Percentiles rank a stretch among this genome's conserved stretches.
Conservation (phyloP, 495 filamentous ascomycete genomes). For the Neurospora sp. region DNA sequence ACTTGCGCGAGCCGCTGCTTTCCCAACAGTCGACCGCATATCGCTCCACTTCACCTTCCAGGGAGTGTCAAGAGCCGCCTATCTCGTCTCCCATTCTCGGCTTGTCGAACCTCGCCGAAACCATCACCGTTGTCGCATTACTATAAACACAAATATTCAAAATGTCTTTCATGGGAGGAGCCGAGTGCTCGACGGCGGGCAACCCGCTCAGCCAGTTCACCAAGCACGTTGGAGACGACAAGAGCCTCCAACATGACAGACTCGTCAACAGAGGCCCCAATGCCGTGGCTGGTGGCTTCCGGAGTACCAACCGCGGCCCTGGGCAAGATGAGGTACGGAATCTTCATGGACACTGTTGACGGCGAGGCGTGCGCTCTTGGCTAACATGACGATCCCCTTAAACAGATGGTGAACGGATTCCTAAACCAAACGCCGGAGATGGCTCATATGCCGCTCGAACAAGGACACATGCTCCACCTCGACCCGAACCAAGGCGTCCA, state of each 20-base stretch:
- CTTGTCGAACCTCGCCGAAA: background rate
- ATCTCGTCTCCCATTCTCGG: background rate
- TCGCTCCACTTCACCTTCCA: background rate
- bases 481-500: slow-evolving; percentile 35
- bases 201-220: slow-evolving; percentile 96
- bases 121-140: background rate
- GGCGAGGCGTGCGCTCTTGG: background rate
- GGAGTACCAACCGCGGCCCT: slow-evolving; percentile 26
- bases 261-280: slow-evolving; percentile 60
- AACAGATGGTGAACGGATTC: slow-evolving; percentile 87
- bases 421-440: slow-evolving; percentile 55
- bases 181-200: slow-evolving; percentile 91
- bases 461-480: slow-evolving; percentile 26
- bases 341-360: background rate
- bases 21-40: background rate
- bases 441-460: slow-evolving; percentile 33
- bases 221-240: slow-evolving; percentile 91
- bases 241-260: slow-evolving; percentile 82
- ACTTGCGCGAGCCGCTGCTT: background rate
- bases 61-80: background rate
- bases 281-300: slow-evolving; percentile 29
- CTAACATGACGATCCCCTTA: background rate
- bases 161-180: slow-evolving; percentile 92
- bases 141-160: background rate
- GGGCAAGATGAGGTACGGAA: slow-evolving; percentile 38